Base-by-base conservation (phyloP, 768 basidiomycete species). In the Boletus tylopilopsis region DNA sequence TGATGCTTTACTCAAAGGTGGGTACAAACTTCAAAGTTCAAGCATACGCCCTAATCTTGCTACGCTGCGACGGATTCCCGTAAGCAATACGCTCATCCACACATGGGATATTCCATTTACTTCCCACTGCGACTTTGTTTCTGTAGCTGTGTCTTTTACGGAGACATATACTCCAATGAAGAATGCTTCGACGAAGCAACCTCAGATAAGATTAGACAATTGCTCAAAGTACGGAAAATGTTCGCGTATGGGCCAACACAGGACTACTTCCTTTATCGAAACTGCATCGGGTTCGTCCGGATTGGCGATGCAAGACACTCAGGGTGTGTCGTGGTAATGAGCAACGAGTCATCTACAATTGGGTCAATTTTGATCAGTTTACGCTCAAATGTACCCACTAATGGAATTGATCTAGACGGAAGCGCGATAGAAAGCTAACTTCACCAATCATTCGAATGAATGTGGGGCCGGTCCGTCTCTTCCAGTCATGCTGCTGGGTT, bases 111-210 rank as follows among this genome's bases (percentile, higher is more conserved):
- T 25, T 36, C 19, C n/a, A 27, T 33, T 37, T 30, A 25, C 23
- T 23, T 35, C 7, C 38, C 4, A 50, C 16, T 27, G 44, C 16
- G 22, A 35, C 22, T 30, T 42, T 25, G n/a, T 43, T 1, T 30
- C 42, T 50, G 25, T 45, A 92, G 90, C 34, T 93, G 90, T 57
- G 81, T 90, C n/a, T 93, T 91, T 65, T 91, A 90, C 53, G 90
- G 88, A 6, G 90, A 92, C 64, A 60, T 91, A 15, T 90, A 88
- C 58, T 85, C 82, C 0, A 86, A 88, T 57, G 56, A 68, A 35
- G 85, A 86, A 64, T 82, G 84, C 53, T 87, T 81, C 60, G 74
- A 83, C 53, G 75, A 75, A 51, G 62, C 64, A 15, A 73, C 76
- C 8, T 75, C 84, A 9, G 63, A 61, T 27, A 77, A 77, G 38